Evolutionary conservation across 257 asterid genomes (phyloP).

Genomic region (Rauvolfia tetraphylla): DNA sequence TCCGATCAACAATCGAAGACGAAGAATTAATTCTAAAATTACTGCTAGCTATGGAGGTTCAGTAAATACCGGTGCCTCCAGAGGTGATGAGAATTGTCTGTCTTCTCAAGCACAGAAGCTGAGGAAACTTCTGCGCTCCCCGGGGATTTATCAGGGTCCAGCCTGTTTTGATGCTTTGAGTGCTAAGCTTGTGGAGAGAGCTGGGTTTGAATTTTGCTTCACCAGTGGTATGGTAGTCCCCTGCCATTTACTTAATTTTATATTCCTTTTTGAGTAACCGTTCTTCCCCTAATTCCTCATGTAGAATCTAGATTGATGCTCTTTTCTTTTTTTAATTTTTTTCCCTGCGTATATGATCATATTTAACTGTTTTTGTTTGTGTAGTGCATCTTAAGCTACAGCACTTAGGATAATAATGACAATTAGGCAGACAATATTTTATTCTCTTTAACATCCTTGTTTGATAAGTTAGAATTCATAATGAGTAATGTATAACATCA

Average conservation of each 20-base stretch:
- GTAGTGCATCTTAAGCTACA: neutral
- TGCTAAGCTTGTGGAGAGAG: slow-evolving; percentile 81
- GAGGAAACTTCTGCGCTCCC: slow-evolving; percentile 53
- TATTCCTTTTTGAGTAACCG: neutral
- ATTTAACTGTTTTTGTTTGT: neutral
- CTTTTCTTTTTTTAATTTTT: neutral
- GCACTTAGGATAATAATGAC: neutral
- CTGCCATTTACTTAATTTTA: neutral
- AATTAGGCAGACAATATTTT: neutral
- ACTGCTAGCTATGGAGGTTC: slow-evolving; percentile 15
- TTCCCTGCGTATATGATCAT: too few species aligned
- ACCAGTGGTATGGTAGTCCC: slow-evolving; percentile 54
- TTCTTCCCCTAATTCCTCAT: too few species aligned
- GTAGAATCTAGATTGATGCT: neutral
- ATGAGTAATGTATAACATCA: neutral
- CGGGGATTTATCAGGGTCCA: slow-evolving; percentile 85
- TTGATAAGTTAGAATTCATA: neutral
- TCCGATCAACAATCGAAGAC: slow-evolving; percentile 9
- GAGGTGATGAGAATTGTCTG: neutral
- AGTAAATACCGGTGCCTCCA: neutral
- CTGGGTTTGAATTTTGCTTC: slow-evolving; percentile 90
- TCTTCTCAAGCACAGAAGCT: slow-evolving; percentile 50
- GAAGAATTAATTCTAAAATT: neutral
- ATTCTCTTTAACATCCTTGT: neutral
- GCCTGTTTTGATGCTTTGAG: slow-evolving; percentile 93